Evolutionary conservation across 1,139 yeast species (phyloP).

Genomic region (Candida dubliniensis): DNA sequence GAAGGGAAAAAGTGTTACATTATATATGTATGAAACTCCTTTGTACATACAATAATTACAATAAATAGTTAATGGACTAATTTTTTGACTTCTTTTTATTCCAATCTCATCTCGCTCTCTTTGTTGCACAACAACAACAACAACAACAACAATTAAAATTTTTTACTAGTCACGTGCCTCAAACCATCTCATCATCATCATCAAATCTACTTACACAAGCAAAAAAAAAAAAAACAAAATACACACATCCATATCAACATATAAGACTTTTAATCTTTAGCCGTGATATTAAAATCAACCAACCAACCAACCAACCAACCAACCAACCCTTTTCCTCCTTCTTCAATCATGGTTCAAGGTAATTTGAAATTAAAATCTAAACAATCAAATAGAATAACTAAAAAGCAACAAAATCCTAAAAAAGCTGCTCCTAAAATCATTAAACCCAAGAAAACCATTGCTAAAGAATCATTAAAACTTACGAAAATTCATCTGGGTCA

Average conservation of each 20-base stretch:
- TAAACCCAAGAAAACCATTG: slow-evolving; percentile 64
- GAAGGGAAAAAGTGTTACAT: slow-evolving; percentile 1
- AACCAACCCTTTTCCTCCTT: background rate
- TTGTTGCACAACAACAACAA: too few species aligned
- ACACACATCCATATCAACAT: too few species aligned
- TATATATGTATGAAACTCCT: too few species aligned
- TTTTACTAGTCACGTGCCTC: too few species aligned
- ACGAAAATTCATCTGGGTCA: slow-evolving; percentile 68
- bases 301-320: background rate
- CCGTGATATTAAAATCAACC: background rate
- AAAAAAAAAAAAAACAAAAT: too few species aligned
- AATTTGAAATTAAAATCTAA: slow-evolving; percentile 48
- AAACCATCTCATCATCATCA: too few species aligned
- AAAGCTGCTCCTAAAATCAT: slow-evolving; percentile 68
- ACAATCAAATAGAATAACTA: slow-evolving; percentile 51
- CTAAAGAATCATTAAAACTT: slow-evolving; percentile 46
- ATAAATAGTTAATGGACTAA: background rate
- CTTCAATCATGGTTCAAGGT: slow-evolving; percentile 56
- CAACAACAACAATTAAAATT: too few species aligned
- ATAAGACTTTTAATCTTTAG: too few species aligned
- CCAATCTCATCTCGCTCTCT: slow-evolving; percentile 8
- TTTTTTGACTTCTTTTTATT: slow-evolving; percentile 4
- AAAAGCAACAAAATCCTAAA: slow-evolving; percentile 59
- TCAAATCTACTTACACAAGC: too few species aligned
- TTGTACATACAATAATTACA: background rate